Conservation (phyloP, 805 yeast genomes). For the Saccharomycopsis babjevae region DNA sequence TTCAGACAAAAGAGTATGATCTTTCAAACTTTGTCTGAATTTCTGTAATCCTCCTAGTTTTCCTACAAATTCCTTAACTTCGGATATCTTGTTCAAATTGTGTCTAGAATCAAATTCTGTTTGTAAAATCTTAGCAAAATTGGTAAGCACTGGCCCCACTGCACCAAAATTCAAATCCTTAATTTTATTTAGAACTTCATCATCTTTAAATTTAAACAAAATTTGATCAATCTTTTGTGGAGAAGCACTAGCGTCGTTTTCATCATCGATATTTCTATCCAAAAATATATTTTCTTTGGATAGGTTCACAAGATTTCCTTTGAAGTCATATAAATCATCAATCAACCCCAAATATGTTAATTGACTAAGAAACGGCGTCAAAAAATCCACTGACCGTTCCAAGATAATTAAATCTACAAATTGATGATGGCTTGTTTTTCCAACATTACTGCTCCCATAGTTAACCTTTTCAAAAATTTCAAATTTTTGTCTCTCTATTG, state of each 20-base stretch:
- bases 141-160: conserved; percentile 64
- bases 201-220: conserved; percentile 24
- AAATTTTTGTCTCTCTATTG: conserved; percentile 27
- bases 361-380: conserved; percentile 66
- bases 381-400: conserved; percentile 67
- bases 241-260: background rate
- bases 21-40: conserved; percentile 56
- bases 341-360: conserved; percentile 74
- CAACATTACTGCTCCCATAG: background rate
- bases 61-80: conserved; percentile 63
- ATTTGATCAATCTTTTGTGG: conserved; percentile 1
- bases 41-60: conserved; percentile 57
- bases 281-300: conserved; percentile 18
- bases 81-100: conserved; percentile 45
- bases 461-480: conserved; percentile 13
- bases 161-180: conserved; percentile 66
- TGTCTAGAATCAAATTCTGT: conserved; percentile 53
- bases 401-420: conserved; percentile 59
- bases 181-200: conserved; percentile 40
- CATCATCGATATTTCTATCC: background rate
- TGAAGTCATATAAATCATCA: conserved; percentile 56
- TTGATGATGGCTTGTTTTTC: conserved; percentile 24
- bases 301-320: conserved; percentile 28
- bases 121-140: conserved; percentile 62
- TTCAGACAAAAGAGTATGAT: conserved; percentile 71